Base-by-base conservation (phyloP, 1,284 basidiomycete species). In the Papiliotrema laurentii region DNA sequence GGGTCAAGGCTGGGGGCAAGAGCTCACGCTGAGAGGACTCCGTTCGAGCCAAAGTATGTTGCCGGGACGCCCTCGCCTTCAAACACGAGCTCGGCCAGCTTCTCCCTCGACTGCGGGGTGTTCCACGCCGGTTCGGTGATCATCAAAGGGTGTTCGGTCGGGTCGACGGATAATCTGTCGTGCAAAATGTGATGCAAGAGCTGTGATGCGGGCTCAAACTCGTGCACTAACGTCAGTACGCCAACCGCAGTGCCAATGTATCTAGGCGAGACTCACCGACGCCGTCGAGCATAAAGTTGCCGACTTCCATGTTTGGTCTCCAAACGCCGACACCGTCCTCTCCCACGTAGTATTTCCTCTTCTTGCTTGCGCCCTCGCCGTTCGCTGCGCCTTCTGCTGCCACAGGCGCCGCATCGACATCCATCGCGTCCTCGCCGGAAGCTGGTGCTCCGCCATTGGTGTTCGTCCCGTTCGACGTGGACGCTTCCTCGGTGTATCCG, bases 61-160 rank as follows among this genome's bases (percentile, higher is more conserved):
- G 94, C 96, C 2, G 96, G 96, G 7, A 86, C 87, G 45, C 89
- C 78, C 63, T 97, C 92, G 54, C 93, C 86, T 74, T 99, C 96
- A 67, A 98, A 98, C 76, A 94, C 90, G 50, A 98, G 85, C 75
- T 98, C 90, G 13, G 90, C 87, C 83, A 97, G 87, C 43, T 84
- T 80, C 75, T 97, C 92, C 42, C 94, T 79, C 64, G 93, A 90
- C 19, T 84, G 83, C 26, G 84, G 78, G 0, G 90, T 88, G 68
- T 97, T 97, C 92, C 94, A 98, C 4, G 93, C 85, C 2, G 93
- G 87, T 71, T 99, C 96, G 1, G 96, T 97, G 21, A 94, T 81
- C 46, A 99, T 81, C 31, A 97, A 74, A 1, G 96, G 96, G 64
- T 97, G 93, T 63, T 97, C 90, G 7, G 82, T 75, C 1, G 74